Conservation (phyloP, 2,329 filamentous ascomycete genomes). For the Talaromyces pinophilus region DNA sequence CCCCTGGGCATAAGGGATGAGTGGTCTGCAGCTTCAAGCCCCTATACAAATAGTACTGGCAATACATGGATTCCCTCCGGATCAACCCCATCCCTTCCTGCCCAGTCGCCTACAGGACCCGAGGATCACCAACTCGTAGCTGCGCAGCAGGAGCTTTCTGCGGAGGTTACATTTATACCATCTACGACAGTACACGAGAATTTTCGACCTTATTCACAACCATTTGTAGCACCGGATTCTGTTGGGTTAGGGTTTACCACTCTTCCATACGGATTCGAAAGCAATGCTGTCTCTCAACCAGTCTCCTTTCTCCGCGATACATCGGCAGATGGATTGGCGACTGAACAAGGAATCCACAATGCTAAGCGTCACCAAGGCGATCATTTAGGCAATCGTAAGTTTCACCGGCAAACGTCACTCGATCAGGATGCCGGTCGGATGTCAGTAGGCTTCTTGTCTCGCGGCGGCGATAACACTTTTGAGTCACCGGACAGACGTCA, state of each 20-base stretch:
- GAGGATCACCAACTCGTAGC: constrained; percentile 9
- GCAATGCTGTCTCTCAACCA: constrained; percentile 36
- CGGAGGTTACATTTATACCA: not conserved
- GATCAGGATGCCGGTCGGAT: not conserved
- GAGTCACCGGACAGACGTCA: not conserved
- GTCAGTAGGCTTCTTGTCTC: not conserved
- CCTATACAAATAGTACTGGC: constrained; percentile 12
- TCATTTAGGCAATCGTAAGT: not conserved
- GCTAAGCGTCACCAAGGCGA: constrained; percentile 17
- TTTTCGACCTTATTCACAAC: not conserved
- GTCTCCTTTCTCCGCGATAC: constrained; percentile 40
- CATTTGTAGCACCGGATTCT: constrained; percentile 1
- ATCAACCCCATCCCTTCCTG: constrained; percentile 14
- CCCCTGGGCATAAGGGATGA: constrained; percentile 3
- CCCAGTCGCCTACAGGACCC: constrained; percentile 14
- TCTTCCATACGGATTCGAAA: constrained; percentile 36
- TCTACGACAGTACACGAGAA: constrained; percentile 10
- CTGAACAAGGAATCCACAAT: not conserved
- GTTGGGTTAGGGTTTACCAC: constrained; percentile 24
- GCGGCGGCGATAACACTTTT: not conserved
- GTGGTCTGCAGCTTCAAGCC: constrained; percentile 19
- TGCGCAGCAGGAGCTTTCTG: not conserved
- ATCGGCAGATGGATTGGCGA: constrained; percentile 38
- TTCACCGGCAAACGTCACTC: not conserved
- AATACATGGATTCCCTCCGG: constrained; percentile 9